phyloP scores from a whole-genome alignment of 1,284 basidiomycete genomes.

The Ceratobasidium sp. region DNA sequence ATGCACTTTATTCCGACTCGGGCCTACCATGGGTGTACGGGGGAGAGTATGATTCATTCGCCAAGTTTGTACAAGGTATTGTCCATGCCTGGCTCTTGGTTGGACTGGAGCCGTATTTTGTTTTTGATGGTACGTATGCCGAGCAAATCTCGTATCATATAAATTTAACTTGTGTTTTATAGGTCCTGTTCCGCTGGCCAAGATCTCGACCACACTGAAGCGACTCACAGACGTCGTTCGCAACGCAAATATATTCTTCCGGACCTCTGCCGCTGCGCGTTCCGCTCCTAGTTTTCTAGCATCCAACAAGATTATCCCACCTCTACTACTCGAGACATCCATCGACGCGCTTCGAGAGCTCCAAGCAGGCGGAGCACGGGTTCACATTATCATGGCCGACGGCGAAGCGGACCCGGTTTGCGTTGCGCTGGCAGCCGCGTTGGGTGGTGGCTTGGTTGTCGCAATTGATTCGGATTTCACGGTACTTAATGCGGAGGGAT shows the following conservation, averaged over 20 bases:
- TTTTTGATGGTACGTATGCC: conserved; percentile 82
- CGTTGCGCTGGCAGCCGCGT: conserved; percentile 77
- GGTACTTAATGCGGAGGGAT: conserved; percentile 74
- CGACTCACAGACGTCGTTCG: conserved; percentile 68
- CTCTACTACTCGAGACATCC: conserved; percentile 68
- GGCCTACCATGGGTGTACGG: conserved; percentile 83
- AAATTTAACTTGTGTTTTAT: conserved; percentile 42
- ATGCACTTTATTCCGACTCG: conserved; percentile 67
- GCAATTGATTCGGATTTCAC: conserved; percentile 85
- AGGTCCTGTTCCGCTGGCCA: conserved; percentile 77
- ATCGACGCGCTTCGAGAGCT: conserved; percentile 61
- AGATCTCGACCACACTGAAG: conserved; percentile 71
- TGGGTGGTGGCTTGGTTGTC: conserved; percentile 72
- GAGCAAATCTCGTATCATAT: not conserved
- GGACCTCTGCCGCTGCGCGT: conserved; percentile 75
- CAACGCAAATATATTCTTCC: conserved; percentile 78
- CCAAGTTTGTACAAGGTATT: conserved; percentile 59
- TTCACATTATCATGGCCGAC: conserved; percentile 72
- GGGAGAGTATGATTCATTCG: conserved; percentile 76
- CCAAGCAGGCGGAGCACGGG: conserved; percentile 44
- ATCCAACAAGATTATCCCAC: conserved; percentile 78
- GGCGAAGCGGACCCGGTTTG: conserved; percentile 88
- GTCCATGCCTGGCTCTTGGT: conserved; percentile 74
- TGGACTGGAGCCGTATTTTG: conserved; percentile 79
- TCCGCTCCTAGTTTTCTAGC: conserved; percentile 71